A percentile compares a stretch with the other conserved stretches of the same genome.
phyloP scores from a whole-genome alignment of 1,284 basidiomycete species.

The Coniophora puteana region DNA sequence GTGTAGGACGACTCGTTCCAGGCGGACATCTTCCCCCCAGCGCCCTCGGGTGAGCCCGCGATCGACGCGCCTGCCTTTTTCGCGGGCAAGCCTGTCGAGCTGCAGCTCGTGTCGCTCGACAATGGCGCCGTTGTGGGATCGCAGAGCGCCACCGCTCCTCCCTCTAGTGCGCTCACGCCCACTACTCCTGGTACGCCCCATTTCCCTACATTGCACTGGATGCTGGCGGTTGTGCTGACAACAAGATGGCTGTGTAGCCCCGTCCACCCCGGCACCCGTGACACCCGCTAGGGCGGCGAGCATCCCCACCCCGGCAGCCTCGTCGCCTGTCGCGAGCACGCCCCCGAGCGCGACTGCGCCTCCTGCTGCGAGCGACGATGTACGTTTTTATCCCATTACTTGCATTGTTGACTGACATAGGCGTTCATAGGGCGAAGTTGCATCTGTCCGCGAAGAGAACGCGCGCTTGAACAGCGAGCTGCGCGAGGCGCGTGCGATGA shows the following conservation, averaged over 20 bases:
- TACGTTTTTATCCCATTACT: constrained; percentile 17
- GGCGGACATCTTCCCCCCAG: constrained; percentile 93
- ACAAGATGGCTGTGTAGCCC: too few relatives aligned
- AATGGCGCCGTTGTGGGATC: constrained; percentile 45
- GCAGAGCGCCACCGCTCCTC: constrained; percentile 23
- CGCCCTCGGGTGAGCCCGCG: constrained; percentile 77
- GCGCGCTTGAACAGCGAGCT: constrained; percentile 58
- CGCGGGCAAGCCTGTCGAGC: constrained; percentile 69
- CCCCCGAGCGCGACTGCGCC: constrained; percentile 18
- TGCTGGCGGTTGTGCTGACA: too few relatives aligned
- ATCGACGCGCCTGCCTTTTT: constrained; percentile 87
- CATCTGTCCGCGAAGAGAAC: constrained; percentile 54
- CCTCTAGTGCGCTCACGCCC: constrained; percentile 21
- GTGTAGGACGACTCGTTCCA: constrained; percentile 81
- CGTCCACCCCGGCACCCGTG: constrained; percentile 14
- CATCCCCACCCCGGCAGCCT: constrained; percentile 3
- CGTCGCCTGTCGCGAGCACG: constrained; percentile 11
- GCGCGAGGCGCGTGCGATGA: constrained; percentile 73
- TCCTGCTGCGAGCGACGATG: constrained; percentile 19
- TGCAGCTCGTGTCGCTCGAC: constrained; percentile 69
- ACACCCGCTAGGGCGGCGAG: constrained; percentile 10
- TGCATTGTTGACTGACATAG: constrained; percentile 1
- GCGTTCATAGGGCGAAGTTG: constrained; percentile 13
- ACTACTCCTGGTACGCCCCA: too few relatives aligned
- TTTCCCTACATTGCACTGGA: too few relatives aligned